Percentiles rank a stretch among this genome's conserved stretches.
Evolutionary conservation across 148 eudicot genomes (phyloP).

Genomic region (Rhododendron simsii): DNA sequence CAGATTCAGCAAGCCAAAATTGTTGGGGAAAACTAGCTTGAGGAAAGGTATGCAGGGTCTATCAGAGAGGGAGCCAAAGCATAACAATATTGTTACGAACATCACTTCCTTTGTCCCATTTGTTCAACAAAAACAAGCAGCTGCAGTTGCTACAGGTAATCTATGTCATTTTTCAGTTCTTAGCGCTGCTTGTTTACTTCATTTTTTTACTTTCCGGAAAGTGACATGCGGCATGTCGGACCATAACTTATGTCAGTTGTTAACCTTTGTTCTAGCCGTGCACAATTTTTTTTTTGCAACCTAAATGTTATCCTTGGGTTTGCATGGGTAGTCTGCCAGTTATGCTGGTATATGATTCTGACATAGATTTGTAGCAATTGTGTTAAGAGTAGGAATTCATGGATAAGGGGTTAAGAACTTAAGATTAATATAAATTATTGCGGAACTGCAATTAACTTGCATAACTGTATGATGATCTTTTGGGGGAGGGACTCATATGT

Average conservation of each 20-base stretch:
- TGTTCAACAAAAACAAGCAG: slow-evolving; percentile 75
- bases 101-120: slow-evolving; percentile 79
- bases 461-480: neutral
- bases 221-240: neutral
- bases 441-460: neutral
- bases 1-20: slow-evolving; percentile 44
- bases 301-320: neutral
- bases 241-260: neutral
- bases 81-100: slow-evolving; percentile 72
- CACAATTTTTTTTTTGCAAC: neutral
- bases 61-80: slow-evolving; percentile 42
- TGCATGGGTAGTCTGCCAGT: neutral
- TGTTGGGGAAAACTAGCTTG: slow-evolving; percentile 46
- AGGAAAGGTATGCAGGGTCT: slow-evolving; percentile 50
- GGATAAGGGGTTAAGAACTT: neutral
- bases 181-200: neutral
- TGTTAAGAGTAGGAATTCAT: neutral
- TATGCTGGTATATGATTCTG: neutral
- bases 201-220: neutral
- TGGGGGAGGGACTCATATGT: neutral
- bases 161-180: neutral
- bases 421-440: neutral
- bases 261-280: neutral
- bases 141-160: slow-evolving; percentile 64
- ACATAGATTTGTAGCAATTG: neutral